Percentiles rank a stretch among this genome's conserved stretches.
Conservation (phyloP, 176 grass and related monocot genomes). For the Triticum dicoccoides region DNA sequence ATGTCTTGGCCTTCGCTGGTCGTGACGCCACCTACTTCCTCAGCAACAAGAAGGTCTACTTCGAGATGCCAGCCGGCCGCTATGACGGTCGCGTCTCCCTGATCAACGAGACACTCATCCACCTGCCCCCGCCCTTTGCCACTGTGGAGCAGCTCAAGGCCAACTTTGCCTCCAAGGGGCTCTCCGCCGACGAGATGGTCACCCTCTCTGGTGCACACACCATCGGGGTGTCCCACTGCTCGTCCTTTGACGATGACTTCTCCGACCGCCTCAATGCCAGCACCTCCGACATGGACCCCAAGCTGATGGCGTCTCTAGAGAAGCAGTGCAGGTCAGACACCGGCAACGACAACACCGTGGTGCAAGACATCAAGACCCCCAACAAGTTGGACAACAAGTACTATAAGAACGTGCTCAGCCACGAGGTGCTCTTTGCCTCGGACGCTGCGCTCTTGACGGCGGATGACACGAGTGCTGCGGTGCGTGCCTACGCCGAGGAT, state of each 20-base stretch:
- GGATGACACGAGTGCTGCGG: not conserved
- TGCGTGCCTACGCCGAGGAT: not conserved
- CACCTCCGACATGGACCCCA: constrained; percentile 21
- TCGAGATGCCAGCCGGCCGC: constrained; percentile 41
- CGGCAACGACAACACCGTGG: not conserved
- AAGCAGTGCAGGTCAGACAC: not conserved
- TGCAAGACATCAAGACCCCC: constrained; percentile 14
- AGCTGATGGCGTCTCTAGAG: not conserved
- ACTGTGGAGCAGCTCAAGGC: not conserved
- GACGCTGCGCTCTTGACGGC: constrained; percentile 30
- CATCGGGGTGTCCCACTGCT: constrained; percentile 34
- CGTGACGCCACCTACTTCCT: constrained; percentile 36
- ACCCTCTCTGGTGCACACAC: constrained; percentile 12
- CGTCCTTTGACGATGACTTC: constrained; percentile 7
- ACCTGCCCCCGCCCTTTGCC: constrained; percentile 27
- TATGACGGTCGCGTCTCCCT: constrained; percentile 34
- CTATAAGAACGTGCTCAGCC: constrained; percentile 30
- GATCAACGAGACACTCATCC: not conserved
- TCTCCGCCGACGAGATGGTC: not conserved
- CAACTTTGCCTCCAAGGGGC: constrained; percentile 35
- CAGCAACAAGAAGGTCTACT: constrained; percentile 16
- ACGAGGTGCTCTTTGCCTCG: constrained; percentile 25
- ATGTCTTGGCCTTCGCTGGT: constrained; percentile 45
- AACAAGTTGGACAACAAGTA: constrained; percentile 39
- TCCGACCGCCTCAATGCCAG: not conserved